phyloP scores from a whole-genome alignment of 352 stramenopile species.

The Phytopythium aichiense region DNA sequence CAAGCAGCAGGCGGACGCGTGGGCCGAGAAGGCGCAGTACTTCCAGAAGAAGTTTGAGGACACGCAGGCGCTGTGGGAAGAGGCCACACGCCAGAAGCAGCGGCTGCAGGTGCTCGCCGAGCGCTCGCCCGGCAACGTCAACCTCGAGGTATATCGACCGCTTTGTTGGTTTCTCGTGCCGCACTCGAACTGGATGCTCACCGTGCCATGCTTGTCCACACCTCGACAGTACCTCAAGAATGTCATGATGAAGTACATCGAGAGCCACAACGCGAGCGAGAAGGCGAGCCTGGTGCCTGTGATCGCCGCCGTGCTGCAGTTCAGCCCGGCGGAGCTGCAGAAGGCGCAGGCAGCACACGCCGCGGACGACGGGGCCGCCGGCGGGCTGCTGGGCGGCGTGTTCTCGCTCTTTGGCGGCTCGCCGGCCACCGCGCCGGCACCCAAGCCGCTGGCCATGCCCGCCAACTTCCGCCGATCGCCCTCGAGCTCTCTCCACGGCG shows the following conservation, averaged over 20 bases:
- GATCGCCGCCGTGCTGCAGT: conserved; percentile 67
- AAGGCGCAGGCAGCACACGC: conserved; percentile 42
- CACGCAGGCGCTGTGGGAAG: conserved; percentile 37
- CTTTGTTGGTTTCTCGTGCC: conserved; percentile 1
- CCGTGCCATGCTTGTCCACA: background rate
- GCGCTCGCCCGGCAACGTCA: conserved; percentile 37
- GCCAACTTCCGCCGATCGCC: conserved; percentile 29
- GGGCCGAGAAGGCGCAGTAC: conserved; percentile 35
- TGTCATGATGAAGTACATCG: conserved; percentile 83
- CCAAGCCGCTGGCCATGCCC: conserved; percentile 56
- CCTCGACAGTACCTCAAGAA: conserved; percentile 78
- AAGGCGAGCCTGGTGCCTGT: conserved; percentile 80
- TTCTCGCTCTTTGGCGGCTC: conserved; percentile 66
- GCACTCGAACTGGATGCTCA: background rate
- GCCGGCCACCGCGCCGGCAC: conserved; percentile 18
- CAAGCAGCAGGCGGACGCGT: conserved; percentile 37
- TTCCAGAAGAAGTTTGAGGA: conserved; percentile 59
- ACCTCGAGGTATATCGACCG: conserved; percentile 48
- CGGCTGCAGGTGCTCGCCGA: conserved; percentile 44
- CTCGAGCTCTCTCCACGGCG: conserved; percentile 18
- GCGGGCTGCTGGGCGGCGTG: conserved; percentile 59
- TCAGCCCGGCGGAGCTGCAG: conserved; percentile 67
- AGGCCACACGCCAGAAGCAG: conserved; percentile 54
- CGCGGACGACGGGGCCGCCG: conserved; percentile 28
- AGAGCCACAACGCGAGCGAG: conserved; percentile 64